A percentile compares a stretch with the other conserved stretches of the same genome.
Evolutionary conservation across 441 rosid genomes (phyloP).

Genomic region (Metrosideros polymorpha): DNA sequence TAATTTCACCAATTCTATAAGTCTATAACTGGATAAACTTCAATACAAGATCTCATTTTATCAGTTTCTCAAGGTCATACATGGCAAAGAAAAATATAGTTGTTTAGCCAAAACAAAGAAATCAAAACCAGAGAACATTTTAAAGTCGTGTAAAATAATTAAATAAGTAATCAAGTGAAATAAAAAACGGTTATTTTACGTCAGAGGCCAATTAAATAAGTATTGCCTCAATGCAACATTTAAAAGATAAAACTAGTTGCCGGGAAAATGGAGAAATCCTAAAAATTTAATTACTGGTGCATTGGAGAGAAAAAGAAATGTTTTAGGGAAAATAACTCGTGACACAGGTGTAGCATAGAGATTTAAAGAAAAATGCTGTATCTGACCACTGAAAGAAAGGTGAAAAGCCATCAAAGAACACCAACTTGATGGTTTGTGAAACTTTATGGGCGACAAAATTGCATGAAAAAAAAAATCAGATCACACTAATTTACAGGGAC

Average conservation of each 20-base stretch:
- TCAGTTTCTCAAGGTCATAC: neutral
- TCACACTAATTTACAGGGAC: neutral
- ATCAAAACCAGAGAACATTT: neutral
- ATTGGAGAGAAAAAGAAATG: neutral
- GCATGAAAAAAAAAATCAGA: neutral
- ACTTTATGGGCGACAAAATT: neutral
- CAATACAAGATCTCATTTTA: neutral
- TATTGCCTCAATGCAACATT: neutral
- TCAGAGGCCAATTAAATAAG: neutral
- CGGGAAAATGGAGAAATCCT: neutral
- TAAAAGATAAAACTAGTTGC: neutral
- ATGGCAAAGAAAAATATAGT: neutral
- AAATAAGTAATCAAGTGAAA: neutral
- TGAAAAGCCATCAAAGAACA: neutral
- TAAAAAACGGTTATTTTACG: neutral
- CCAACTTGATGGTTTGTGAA: neutral
- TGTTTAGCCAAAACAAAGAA: neutral
- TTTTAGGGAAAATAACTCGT: neutral
- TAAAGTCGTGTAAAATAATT: neutral
- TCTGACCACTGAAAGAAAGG: neutral
- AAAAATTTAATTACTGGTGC: neutral
- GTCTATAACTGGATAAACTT: neutral
- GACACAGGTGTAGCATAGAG: neutral
- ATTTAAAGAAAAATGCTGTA: neutral
- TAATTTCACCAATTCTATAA: neutral